phyloP scores from a whole-genome alignment of 2,329 filamentous ascomycete species.

The Didymella segeticola region DNA sequence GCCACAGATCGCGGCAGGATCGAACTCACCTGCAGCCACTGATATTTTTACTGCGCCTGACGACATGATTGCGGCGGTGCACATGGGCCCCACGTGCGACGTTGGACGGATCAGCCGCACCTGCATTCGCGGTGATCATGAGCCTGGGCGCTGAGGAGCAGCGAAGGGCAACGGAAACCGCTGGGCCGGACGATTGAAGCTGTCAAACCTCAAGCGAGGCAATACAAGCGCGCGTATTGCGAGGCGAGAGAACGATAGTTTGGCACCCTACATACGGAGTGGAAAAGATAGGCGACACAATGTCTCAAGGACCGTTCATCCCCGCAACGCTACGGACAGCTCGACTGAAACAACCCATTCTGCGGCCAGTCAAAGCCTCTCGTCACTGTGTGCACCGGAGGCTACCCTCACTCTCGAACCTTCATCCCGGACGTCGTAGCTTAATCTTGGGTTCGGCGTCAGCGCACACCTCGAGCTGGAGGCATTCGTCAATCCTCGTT shows the following conservation, averaged over 20 bases:
- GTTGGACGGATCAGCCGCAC: constrained; percentile 17
- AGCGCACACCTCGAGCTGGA: background rate
- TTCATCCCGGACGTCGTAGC: background rate
- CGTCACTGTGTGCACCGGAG: constrained; percentile 1
- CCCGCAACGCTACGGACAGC: background rate
- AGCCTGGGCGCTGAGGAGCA: background rate
- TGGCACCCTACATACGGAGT: background rate
- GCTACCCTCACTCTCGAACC: background rate
- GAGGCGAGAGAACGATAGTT: background rate
- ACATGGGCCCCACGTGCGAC: constrained; percentile 9
- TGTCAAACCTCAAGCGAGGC: background rate
- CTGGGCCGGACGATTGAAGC: background rate
- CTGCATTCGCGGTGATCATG: constrained; percentile 8
- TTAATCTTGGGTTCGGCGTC: constrained; percentile 8
- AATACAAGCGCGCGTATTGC: background rate
- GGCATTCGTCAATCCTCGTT: constrained; percentile 1
- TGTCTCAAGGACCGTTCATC: background rate
- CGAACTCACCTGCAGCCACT: background rate
- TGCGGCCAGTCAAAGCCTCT: constrained; percentile 7
- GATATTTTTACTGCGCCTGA: background rate
- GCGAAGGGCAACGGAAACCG: background rate
- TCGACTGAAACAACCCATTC: constrained; percentile 7
- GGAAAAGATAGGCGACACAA: background rate
- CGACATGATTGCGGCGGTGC: constrained; percentile 7
- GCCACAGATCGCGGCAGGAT: background rate